Evolutionary conservation across 371 early-diverging fungal species (phyloP), one percentile per base, ranked within the genome.

Genomic region (Rhizomucor pusillus): DNA sequence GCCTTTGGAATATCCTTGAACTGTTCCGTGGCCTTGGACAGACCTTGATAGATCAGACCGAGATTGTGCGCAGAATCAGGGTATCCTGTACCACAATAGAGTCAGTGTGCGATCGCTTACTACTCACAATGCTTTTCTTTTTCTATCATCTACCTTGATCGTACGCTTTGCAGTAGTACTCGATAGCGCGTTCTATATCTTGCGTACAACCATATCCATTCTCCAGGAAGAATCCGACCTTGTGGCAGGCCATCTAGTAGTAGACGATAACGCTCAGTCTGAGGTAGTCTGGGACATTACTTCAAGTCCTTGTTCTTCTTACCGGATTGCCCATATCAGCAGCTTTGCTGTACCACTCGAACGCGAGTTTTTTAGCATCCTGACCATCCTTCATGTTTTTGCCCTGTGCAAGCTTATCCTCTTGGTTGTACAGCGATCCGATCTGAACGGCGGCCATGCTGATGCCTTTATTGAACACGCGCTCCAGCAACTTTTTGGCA

Each of bases 241-340:
- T 83, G 62, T 83, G 84, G 62, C 72, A 72, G 0, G 80, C 84
- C 84, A 83, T 83, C 78, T 77, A n/a, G n/a, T n/a, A n/a, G n/a
- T n/a, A n/a, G n/a, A n/a, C n/a, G n/a, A n/a, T n/a, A n/a, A n/a
- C n/a, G n/a, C n/a, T n/a, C n/a, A n/a, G n/a, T n/a, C n/a, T n/a
- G n/a, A n/a, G n/a, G n/a, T n/a, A n/a, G n/a, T n/a, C n/a, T n/a
- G n/a, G n/a, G n/a, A n/a, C n/a, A n/a, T n/a, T n/a, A n/a, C n/a
- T n/a, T n/a, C n/a, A n/a, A n/a, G 3, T 29, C 29, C 29, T 29
- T 29, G 29, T 5, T 29, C 29, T 4, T 47, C 65, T 66, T 77
- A 77, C 78, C 18, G 84, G 84, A 55, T 83, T 83, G 7, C 71
- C 71, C 29, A 49, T 45, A 34, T 75, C 69, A 7, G 80, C 81